phyloP scores from a whole-genome alignment of 495 filamentous ascomycete genomes.

The Podospora comata region DNA sequence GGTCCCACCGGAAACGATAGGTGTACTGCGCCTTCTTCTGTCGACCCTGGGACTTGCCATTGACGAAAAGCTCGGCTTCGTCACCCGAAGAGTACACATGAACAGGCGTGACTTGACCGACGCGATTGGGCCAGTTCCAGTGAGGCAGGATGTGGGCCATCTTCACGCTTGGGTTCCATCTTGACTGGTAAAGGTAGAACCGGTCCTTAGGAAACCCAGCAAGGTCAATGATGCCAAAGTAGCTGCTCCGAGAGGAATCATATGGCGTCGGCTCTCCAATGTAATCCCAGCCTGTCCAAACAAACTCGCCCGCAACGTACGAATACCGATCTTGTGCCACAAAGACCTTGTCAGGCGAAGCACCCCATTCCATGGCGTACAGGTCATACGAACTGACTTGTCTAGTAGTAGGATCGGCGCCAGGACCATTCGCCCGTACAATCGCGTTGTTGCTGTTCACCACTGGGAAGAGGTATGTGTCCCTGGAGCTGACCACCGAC shows the following conservation, averaged over 20 bases:
- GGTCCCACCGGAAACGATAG: conserved; percentile 50
- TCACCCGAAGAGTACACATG: conserved; percentile 48
- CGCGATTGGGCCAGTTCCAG: conserved; percentile 50
- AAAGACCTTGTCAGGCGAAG: conserved; percentile 50
- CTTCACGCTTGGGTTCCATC: conserved; percentile 41
- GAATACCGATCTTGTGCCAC: conserved; percentile 40
- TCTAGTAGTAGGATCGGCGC: conserved; percentile 25
- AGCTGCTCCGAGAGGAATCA: conserved; percentile 42
- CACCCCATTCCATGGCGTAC: conserved; percentile 40
- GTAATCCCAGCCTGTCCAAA: conserved; percentile 53
- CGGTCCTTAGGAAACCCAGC: conserved; percentile 52
- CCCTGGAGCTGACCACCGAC: conserved; percentile 43
- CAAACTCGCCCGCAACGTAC: conserved; percentile 50
- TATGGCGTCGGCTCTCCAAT: conserved; percentile 50
- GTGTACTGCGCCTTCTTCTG: conserved; percentile 31
- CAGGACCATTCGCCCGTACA: conserved; percentile 15
- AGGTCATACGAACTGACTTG: conserved; percentile 50
- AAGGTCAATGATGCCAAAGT: conserved; percentile 50
- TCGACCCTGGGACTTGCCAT: conserved; percentile 42
- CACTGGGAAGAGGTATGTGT: conserved; percentile 51
- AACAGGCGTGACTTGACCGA: conserved; percentile 46
- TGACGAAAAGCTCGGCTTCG: conserved; percentile 51
- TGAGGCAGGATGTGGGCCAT: conserved; percentile 50
- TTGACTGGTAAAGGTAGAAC: conserved; percentile 47
- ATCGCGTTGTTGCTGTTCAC: conserved; percentile 16